These are phyloP conservation scores for Butyriboletus loyo DNA, from an alignment of 768 basidiomycete species.

Conservation along the genomic window DNA sequence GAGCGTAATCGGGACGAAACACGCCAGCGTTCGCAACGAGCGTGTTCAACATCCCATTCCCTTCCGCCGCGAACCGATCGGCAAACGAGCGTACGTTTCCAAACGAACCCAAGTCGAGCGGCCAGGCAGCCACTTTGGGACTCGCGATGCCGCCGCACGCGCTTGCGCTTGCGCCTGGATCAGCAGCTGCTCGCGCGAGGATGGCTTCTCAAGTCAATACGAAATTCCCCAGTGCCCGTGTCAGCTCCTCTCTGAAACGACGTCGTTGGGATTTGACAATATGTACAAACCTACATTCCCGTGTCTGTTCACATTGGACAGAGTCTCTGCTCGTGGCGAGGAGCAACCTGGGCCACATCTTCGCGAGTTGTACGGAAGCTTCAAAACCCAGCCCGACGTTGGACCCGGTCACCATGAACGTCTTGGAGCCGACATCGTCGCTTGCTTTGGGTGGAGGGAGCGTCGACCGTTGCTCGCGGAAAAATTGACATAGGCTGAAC, in stretches of 20 bases:
- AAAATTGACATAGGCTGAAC: background rate
- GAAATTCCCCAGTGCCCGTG: background rate
- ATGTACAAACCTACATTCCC: conserved; percentile 7
- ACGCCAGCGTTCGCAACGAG: conserved; percentile 33
- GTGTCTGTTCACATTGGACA: conserved; percentile 20
- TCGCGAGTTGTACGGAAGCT: conserved; percentile 29
- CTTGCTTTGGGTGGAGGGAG: conserved; percentile 5
- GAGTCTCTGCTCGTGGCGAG: conserved; percentile 34
- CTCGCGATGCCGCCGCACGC: background rate
- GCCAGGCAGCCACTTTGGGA: conserved; percentile 25
- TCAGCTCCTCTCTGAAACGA: background rate
- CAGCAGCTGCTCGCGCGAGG: conserved; percentile 9
- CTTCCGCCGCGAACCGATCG: conserved; percentile 25
- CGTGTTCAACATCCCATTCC: conserved; percentile 18
- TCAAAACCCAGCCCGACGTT: conserved; percentile 39
- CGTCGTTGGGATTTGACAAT: background rate
- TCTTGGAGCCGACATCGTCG: conserved; percentile 41
- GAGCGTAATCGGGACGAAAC: conserved; percentile 10
- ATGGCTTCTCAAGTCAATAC: background rate
- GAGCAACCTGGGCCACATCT: conserved; percentile 29
- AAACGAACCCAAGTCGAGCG: conserved; percentile 32
- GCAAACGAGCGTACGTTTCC: conserved; percentile 30
- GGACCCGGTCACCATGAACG: conserved; percentile 46
- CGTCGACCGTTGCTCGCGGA: conserved; percentile 20
- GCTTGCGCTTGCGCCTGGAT: background rate